These are phyloP conservation scores for Fusarium irregulare DNA, from an alignment of 2,329 filamentous ascomycete genomes.

Conservation along the genomic window DNA sequence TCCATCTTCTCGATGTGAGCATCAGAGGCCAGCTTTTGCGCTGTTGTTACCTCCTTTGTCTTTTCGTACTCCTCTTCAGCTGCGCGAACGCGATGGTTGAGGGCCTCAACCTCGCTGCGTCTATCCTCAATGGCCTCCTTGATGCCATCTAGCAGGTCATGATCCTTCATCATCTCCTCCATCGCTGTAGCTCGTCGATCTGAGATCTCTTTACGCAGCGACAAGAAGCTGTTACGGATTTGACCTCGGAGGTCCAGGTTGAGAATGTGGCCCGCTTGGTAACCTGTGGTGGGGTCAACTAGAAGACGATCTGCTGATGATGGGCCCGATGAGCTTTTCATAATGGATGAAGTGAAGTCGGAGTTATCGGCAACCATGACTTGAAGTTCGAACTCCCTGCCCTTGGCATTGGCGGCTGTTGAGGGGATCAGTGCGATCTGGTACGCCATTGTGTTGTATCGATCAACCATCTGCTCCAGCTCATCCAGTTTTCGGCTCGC, in stretches of 20 bases:
- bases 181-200: slow-evolving; percentile 84
- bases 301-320: slow-evolving; percentile 78
- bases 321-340: slow-evolving; percentile 57
- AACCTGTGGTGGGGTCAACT: slow-evolving; percentile 83
- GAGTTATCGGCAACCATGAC: slow-evolving; percentile 83
- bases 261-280: slow-evolving; percentile 87
- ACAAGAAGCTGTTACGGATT: slow-evolving; percentile 81
- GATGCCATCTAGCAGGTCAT: slow-evolving; percentile 92
- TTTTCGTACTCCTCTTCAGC: slow-evolving; percentile 95
- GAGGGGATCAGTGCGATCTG: slow-evolving; percentile 90
- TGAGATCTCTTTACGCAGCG: slow-evolving; percentile 89
- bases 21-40: slow-evolving; percentile 89
- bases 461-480: slow-evolving; percentile 88
- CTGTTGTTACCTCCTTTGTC: slow-evolving; percentile 85
- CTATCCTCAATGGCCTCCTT: slow-evolving; percentile 98
- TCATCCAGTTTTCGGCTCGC: slow-evolving; percentile 88
- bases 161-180: slow-evolving; percentile 93
- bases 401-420: slow-evolving; percentile 86
- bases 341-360: slow-evolving; percentile 77
- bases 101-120: slow-evolving; percentile 87
- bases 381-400: slow-evolving; percentile 83
- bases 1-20: slow-evolving; percentile 99
- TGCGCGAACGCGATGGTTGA: slow-evolving; percentile 87
- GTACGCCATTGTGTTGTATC: slow-evolving; percentile 94
- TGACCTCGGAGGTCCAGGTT: slow-evolving; percentile 88